Percentiles rank a stretch among this genome's conserved stretches.
Evolutionary conservation across 371 early-diverging fungal species (phyloP).

Genomic region (Choanephora cucurbitarum): DNA sequence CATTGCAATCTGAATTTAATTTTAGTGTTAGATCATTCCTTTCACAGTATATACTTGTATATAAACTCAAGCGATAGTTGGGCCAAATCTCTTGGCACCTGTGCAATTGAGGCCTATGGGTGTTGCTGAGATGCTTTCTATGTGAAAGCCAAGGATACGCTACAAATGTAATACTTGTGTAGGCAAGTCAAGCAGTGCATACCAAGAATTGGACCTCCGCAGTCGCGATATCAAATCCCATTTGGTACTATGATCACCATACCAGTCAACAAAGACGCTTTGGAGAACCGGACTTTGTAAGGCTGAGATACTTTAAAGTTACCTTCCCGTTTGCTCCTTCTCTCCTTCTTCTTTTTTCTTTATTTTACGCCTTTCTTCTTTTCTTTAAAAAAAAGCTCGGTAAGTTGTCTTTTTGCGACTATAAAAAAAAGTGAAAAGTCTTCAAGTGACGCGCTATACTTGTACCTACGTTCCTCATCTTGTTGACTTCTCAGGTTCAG

Average conservation of each 20-base stretch:
- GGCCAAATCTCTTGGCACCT: too few relatives aligned
- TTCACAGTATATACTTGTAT: too few relatives aligned
- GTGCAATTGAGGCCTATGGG: too few relatives aligned
- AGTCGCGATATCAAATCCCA: background rate
- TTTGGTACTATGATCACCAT: constrained; percentile 1
- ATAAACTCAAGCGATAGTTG: too few relatives aligned
- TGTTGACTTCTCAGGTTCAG: background rate
- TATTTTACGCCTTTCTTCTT: background rate
- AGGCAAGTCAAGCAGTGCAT: too few relatives aligned
- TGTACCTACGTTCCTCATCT: constrained; percentile 3
- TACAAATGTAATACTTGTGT: too few relatives aligned
- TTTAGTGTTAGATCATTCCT: too few relatives aligned
- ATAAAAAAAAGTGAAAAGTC: too few relatives aligned
- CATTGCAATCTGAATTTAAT: too few relatives aligned
- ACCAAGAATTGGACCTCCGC: background rate
- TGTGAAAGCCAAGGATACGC: too few relatives aligned
- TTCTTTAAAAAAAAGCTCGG: background rate
- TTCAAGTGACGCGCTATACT: background rate
- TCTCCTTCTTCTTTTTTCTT: background rate
- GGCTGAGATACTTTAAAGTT: background rate
- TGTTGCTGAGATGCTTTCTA: too few relatives aligned
- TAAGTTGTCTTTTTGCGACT: background rate
- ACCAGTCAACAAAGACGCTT: background rate
- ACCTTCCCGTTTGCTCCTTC: constrained; percentile 1
- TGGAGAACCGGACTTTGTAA: constrained; percentile 2